A percentile compares a stretch with the other conserved stretches of the same genome.
phyloP scores from a whole-genome alignment of 139 green algal genomes.

The Chlorella sorokiniana region DNA sequence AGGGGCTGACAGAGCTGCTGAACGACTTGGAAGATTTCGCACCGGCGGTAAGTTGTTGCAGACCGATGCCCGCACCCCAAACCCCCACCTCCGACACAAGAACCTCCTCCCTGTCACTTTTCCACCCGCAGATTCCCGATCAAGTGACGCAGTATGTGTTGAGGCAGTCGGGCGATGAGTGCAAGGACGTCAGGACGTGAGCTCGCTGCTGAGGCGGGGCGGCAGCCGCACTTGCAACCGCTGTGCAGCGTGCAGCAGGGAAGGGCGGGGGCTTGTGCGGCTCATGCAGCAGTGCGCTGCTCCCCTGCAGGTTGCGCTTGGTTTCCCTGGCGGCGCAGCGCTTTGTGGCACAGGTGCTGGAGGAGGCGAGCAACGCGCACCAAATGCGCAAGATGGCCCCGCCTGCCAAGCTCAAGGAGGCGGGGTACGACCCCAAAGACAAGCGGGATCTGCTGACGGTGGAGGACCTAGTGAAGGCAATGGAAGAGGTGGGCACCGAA shows the following conservation, averaged over 20 bases:
- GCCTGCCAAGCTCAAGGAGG: conserved; percentile 29
- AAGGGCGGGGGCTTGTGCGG: no score
- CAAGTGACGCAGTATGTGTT: conserved; percentile 54
- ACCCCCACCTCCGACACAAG: neutral
- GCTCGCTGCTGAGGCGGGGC: neutral
- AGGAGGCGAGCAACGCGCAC: conserved; percentile 49
- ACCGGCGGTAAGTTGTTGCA: neutral
- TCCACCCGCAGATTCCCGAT: conserved; percentile 51
- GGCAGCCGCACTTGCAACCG: no score
- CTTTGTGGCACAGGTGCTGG: conserved; percentile 43
- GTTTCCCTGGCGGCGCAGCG: conserved; percentile 59
- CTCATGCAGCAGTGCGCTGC: no score
- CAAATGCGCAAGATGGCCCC: conserved; percentile 40
- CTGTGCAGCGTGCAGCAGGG: no score
- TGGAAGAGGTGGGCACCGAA: conserved; percentile 44
- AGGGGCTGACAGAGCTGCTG: conserved; percentile 11
- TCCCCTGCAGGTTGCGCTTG: conserved; percentile 44
- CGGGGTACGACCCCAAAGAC: conserved; percentile 46
- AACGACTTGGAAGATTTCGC: conserved; percentile 17
- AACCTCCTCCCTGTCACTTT: neutral
- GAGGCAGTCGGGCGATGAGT: conserved; percentile 35
- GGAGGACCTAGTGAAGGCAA: conserved; percentile 49
- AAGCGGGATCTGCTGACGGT: conserved; percentile 39
- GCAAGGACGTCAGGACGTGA: conserved; percentile 46
- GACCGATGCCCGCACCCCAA: neutral